A percentile compares a stretch with the other conserved stretches of the same genome.
Evolutionary conservation across 2,329 filamentous ascomycete genomes (phyloP).

Genomic region (Fusarium sp.): DNA sequence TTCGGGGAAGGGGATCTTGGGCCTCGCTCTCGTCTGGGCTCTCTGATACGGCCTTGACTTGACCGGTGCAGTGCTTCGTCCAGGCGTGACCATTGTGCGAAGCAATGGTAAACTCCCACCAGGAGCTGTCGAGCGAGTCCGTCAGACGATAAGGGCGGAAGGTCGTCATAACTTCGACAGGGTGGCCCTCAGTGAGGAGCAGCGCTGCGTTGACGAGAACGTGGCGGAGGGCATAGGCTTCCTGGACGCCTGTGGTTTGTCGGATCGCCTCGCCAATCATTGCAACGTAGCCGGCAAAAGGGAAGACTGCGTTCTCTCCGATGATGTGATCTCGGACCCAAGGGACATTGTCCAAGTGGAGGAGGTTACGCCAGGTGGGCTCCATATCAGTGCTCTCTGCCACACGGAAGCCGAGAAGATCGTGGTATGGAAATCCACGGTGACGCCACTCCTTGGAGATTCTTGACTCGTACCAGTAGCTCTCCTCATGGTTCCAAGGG

Average conservation of each 20-base stretch:
- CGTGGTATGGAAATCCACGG: constrained; percentile 50
- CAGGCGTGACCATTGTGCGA: constrained; percentile 37
- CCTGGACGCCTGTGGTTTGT: constrained; percentile 19
- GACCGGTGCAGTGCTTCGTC: constrained; percentile 39
- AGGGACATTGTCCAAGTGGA: constrained; percentile 42
- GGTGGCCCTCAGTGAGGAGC: constrained; percentile 44
- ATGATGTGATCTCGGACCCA: constrained; percentile 60
- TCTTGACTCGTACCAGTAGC: constrained; percentile 50
- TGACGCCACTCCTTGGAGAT: constrained; percentile 48
- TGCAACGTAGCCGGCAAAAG: constrained; percentile 52
- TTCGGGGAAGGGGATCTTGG: constrained; percentile 30
- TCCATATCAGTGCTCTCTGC: constrained; percentile 26
- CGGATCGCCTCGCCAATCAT: constrained; percentile 45
- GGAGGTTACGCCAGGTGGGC: constrained; percentile 37
- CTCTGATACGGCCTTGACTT: neutral
- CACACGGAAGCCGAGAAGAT: constrained; percentile 46
- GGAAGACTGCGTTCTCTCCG: constrained; percentile 56
- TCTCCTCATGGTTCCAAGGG: constrained; percentile 52
- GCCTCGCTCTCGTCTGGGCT: neutral
- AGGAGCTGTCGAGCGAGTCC: constrained; percentile 39
- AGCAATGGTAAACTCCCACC: constrained; percentile 49
- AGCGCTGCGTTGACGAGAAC: constrained; percentile 48
- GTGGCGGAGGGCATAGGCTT: constrained; percentile 39
- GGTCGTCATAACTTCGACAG: constrained; percentile 49
- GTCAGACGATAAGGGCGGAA: constrained; percentile 44